These are phyloP conservation scores for Sextonia rubra DNA, from an alignment of 164 flowering plant species.

Conservation along the genomic window DNA sequence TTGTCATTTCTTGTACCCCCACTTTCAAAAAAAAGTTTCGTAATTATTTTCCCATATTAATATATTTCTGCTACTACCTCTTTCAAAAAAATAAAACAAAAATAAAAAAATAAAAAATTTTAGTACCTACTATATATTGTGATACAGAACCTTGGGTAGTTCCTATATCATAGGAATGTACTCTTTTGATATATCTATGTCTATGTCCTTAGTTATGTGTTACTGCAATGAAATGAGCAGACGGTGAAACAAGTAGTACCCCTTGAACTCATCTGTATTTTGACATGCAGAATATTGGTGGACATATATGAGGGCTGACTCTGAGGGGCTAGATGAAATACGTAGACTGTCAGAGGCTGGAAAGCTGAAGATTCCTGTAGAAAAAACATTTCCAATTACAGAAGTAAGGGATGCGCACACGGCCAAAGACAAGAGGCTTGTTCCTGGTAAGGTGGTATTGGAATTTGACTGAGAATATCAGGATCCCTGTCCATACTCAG, in stretches of 20 bases:
- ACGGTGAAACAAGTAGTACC: not conserved
- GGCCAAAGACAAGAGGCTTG: constrained; percentile 62
- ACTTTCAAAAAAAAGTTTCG: no score
- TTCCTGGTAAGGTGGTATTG: constrained; percentile 89
- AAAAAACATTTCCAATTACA: constrained; percentile 71
- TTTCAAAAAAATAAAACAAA: no score
- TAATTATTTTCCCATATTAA: no score
- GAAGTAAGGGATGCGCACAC: constrained; percentile 85
- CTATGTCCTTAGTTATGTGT: not conserved
- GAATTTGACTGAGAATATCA: constrained; percentile 51
- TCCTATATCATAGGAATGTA: not conserved
- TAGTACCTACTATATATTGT: not conserved
- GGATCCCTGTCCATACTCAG: not conserved
- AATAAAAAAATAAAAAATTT: no score
- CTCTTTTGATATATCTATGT: not conserved
- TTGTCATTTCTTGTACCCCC: no score
- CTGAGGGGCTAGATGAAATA: constrained; percentile 79
- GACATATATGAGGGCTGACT: constrained; percentile 92
- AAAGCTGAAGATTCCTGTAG: constrained; percentile 75
- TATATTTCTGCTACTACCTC: no score
- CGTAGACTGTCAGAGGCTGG: constrained; percentile 62
- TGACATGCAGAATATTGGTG: constrained; percentile 70
- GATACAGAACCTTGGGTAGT: not conserved
- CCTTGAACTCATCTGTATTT: not conserved
- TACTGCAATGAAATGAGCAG: not conserved